These are phyloP conservation scores for Aspergillus proliferans DNA, from an alignment of 2,329 filamentous ascomycete genomes.

Conservation along the genomic window DNA sequence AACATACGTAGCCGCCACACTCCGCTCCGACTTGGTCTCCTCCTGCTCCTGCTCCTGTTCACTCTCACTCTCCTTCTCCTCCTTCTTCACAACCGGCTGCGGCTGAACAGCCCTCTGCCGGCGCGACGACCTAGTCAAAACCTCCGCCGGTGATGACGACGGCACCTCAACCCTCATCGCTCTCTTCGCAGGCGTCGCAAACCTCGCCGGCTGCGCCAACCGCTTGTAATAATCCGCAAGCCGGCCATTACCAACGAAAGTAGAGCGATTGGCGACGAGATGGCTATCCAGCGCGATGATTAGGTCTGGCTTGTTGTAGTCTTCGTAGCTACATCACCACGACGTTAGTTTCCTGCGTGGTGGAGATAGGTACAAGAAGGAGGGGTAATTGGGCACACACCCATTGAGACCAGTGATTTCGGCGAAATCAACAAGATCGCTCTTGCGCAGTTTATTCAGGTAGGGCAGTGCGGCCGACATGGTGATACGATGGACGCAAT, in stretches of 20 bases:
- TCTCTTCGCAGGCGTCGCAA: conserved; percentile 45
- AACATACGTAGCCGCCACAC: background rate
- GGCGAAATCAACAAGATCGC: conserved; percentile 68
- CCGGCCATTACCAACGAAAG: conserved; percentile 56
- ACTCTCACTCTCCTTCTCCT: conserved; percentile 12
- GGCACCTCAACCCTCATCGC: conserved; percentile 34
- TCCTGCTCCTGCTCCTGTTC: background rate
- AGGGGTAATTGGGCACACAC: conserved; percentile 48
- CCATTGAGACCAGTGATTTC: conserved; percentile 63
- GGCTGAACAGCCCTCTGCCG: conserved; percentile 32
- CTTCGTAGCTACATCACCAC: conserved; percentile 52
- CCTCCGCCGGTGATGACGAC: conserved; percentile 6
- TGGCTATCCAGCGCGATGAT: conserved; percentile 67
- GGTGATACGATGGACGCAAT: background rate
- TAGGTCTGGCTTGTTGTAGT: conserved; percentile 71
- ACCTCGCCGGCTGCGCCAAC: conserved; percentile 30
- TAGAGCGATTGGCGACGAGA: conserved; percentile 62
- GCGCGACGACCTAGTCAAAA: conserved; percentile 23
- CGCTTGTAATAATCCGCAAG: conserved; percentile 70
- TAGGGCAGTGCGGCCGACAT: conserved; percentile 54
- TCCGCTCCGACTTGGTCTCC: background rate
- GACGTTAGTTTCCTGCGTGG: background rate
- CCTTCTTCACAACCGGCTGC: conserved; percentile 35
- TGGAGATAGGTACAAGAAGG: background rate
- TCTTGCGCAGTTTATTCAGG: conserved; percentile 76